These are phyloP conservation scores for Trypanosoma vivax DNA, from an alignment of 208 protist species.

Conservation along the genomic window DNA sequence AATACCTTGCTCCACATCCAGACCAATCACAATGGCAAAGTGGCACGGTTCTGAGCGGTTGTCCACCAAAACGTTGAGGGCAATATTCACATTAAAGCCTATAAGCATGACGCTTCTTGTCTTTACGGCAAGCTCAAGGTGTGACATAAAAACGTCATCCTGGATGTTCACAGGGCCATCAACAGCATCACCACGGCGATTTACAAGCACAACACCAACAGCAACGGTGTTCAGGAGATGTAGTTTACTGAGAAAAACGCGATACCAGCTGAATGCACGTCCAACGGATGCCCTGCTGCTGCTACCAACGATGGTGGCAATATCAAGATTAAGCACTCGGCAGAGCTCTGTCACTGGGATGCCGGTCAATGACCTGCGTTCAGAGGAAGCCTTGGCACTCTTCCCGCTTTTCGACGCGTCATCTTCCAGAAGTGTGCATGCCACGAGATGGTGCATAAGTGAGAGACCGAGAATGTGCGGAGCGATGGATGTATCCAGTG, in stretches of 20 bases:
- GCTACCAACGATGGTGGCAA: constrained; percentile 66
- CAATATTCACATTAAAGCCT: constrained; percentile 83
- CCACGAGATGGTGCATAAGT: constrained; percentile 82
- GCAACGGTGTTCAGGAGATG: constrained; percentile 57
- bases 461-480: constrained; percentile 85
- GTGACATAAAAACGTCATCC: constrained; percentile 70
- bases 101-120: constrained; percentile 83
- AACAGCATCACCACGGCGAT: constrained; percentile 63
- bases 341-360: constrained; percentile 84
- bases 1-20: constrained; percentile 61
- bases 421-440: constrained; percentile 63
- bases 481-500: constrained; percentile 69
- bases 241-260: constrained; percentile 70
- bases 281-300: constrained; percentile 57
- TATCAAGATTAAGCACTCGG: constrained; percentile 70
- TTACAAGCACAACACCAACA: constrained; percentile 54
- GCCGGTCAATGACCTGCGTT: constrained; percentile 71
- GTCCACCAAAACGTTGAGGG: constrained; percentile 67
- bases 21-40: constrained; percentile 84
- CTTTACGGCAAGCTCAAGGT: constrained; percentile 53
- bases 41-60: constrained; percentile 59
- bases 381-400: constrained; percentile 48
- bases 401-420: constrained; percentile 51
- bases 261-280: constrained; percentile 69
- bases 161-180: constrained; percentile 81